Evolutionary conservation across 768 basidiomycete genomes (phyloP).

Genomic region (Fibroporia radiculosa): DNA sequence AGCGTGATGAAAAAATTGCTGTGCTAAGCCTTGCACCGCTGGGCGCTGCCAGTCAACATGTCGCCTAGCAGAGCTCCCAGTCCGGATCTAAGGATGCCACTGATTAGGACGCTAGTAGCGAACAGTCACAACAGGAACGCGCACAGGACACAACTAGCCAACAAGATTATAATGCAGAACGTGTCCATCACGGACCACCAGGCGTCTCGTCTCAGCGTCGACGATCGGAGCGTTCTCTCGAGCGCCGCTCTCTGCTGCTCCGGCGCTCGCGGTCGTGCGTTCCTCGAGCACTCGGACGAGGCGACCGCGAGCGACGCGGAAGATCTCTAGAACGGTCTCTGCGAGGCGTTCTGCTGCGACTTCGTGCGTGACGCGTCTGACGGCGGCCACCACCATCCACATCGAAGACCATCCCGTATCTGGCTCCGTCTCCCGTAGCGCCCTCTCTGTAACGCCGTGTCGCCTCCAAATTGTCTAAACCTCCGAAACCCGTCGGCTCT

Average conservation of each 20-base stretch:
- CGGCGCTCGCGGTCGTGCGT: slow-evolving; percentile 21
- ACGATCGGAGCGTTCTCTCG: slow-evolving; percentile 11
- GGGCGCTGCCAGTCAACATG: too few relatives aligned
- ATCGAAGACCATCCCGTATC: slow-evolving; percentile 84
- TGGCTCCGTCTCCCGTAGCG: slow-evolving; percentile 23
- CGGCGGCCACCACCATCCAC: slow-evolving; percentile 32
- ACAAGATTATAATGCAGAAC: too few relatives aligned
- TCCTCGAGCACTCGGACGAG: slow-evolving; percentile 13
- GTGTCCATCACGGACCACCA: background rate
- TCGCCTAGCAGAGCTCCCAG: too few relatives aligned
- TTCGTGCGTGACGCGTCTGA: slow-evolving; percentile 42
- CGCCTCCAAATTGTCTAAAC: slow-evolving; percentile 67
- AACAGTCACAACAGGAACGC: background rate
- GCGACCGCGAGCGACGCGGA: slow-evolving; percentile 17
- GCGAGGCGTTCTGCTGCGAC: slow-evolving; percentile 32
- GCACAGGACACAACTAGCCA: too few relatives aligned
- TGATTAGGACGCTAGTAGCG: background rate
- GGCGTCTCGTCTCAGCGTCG: slow-evolving; percentile 7
- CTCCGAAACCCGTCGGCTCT: slow-evolving; percentile 53
- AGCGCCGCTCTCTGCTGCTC: slow-evolving; percentile 19
- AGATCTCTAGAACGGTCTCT: slow-evolving; percentile 19
- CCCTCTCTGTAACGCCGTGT: slow-evolving; percentile 61
- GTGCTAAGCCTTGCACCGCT: too few relatives aligned
- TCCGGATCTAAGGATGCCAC: too few relatives aligned
- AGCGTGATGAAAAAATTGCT: too few relatives aligned